phyloP scores from a whole-genome alignment of 768 basidiomycete species.

The Termitomyces sp. region DNA sequence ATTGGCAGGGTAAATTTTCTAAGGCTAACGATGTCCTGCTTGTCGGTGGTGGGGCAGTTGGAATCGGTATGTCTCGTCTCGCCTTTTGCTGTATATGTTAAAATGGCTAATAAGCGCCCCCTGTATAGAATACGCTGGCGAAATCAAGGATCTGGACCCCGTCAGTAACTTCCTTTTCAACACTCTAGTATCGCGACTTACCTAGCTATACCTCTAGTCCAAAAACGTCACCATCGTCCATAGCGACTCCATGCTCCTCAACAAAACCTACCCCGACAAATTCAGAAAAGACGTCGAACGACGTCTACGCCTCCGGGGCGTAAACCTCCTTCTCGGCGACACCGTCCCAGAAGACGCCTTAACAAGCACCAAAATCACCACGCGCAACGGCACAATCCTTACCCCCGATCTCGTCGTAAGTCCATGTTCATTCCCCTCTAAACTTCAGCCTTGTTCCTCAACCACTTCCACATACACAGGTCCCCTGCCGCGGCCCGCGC shows the following conservation, averaged over 20 bases:
- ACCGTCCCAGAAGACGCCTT: slow-evolving; percentile 36
- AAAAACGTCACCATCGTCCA: slow-evolving; percentile 65
- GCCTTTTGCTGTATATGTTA: neutral
- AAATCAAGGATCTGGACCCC: slow-evolving; percentile 36
- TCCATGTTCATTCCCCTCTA: neutral
- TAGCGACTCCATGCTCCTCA: slow-evolving; percentile 45
- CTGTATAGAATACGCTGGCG: slow-evolving; percentile 35
- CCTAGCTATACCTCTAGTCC: slow-evolving; percentile 29
- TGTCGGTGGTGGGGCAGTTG: slow-evolving; percentile 56
- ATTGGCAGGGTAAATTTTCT: slow-evolving; percentile 30
- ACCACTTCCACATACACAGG: slow-evolving; percentile 21
- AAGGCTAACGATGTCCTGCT: slow-evolving; percentile 42
- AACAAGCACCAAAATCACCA: slow-evolving; percentile 38
- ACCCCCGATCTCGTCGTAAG: slow-evolving; percentile 58
- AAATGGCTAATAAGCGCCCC: neutral
- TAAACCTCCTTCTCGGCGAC: slow-evolving; percentile 52
- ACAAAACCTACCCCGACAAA: slow-evolving; percentile 49
- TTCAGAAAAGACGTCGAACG: slow-evolving; percentile 46
- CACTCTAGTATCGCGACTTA: neutral
- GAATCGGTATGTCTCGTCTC: slow-evolving; percentile 35
- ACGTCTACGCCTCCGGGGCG: slow-evolving; percentile 37
- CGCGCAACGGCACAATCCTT: slow-evolving; percentile 46
- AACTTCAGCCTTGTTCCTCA: neutral
- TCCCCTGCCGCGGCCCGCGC: slow-evolving; percentile 37
- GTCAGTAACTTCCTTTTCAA: slow-evolving; percentile 28